A percentile compares a stretch with the other conserved stretches of the same genome.
phyloP scores from a whole-genome alignment of 2,329 filamentous ascomycete genomes.

The Dothistroma septosporum region DNA sequence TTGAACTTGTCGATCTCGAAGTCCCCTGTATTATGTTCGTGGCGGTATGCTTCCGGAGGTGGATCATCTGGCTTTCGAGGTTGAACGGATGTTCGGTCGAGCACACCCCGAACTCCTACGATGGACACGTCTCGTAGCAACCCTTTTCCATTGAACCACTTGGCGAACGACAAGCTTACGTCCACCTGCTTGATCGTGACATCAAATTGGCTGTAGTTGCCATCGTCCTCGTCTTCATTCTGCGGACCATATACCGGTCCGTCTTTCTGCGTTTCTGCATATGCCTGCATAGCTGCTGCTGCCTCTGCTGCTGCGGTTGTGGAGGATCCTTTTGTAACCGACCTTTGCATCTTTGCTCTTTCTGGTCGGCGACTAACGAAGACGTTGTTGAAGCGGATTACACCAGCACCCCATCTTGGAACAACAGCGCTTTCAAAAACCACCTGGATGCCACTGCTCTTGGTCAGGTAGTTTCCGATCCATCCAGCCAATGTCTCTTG shows the following conservation, averaged over 20 bases:
- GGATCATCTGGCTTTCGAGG: slow-evolving; percentile 59
- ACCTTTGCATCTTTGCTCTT: slow-evolving; percentile 47
- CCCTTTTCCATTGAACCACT: slow-evolving; percentile 98
- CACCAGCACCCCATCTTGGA: slow-evolving; percentile 88
- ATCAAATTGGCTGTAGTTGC: slow-evolving; percentile 97
- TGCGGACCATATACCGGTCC: slow-evolving; percentile 9
- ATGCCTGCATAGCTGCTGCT: slow-evolving; percentile 58
- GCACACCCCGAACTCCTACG: slow-evolving; percentile 84
- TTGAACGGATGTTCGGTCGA: slow-evolving; percentile 80
- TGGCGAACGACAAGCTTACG: slow-evolving; percentile 93
- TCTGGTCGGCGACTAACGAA: slow-evolving; percentile 90
- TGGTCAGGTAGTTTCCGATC: slow-evolving; percentile 92
- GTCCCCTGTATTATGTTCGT: slow-evolving; percentile 83
- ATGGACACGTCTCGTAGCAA: slow-evolving; percentile 88
- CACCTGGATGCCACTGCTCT: slow-evolving; percentile 86
- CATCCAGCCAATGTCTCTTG: slow-evolving; percentile 93
- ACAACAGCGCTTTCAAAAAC: slow-evolving; percentile 98
- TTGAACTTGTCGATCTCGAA: slow-evolving; percentile 98
- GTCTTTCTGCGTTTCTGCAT: slow-evolving; percentile 46
- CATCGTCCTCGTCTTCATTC: slow-evolving; percentile 71
- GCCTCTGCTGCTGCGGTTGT: slow-evolving; percentile 78
- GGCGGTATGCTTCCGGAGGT: slow-evolving; percentile 82
- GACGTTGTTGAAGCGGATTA: slow-evolving; percentile 94
- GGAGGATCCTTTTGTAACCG: slow-evolving; percentile 86
- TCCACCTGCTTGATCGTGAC: slow-evolving; percentile 92